Percentiles rank a stretch among this genome's conserved stretches.
These are phyloP conservation scores for Corylus heterophylla DNA, from an alignment of 306 rosid genomes.

Conservation along the genomic window DNA sequence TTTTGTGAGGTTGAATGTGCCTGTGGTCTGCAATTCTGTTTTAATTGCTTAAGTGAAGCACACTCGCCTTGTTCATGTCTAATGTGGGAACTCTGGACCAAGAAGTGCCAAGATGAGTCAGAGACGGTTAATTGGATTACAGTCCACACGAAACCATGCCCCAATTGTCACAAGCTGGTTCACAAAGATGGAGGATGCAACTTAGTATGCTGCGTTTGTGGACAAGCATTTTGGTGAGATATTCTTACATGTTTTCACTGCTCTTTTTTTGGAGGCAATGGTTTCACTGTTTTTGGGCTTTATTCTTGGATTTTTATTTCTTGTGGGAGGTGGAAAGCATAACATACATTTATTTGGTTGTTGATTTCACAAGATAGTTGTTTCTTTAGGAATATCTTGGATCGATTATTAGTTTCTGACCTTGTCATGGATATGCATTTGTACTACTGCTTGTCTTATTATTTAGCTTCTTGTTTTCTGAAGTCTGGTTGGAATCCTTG, in stretches of 20 bases:
- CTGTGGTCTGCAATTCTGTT: constrained; percentile 41
- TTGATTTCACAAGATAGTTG: neutral
- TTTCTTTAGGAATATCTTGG: neutral
- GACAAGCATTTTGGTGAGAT: constrained; percentile 44
- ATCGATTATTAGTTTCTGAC: neutral
- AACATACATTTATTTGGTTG: neutral
- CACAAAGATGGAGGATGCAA: constrained; percentile 51
- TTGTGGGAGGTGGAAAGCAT: neutral
- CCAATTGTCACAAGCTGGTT: constrained; percentile 39
- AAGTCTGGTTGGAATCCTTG: neutral
- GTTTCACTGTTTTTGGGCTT: neutral
- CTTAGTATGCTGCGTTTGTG: constrained; percentile 35
- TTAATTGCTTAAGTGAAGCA: constrained; percentile 34
- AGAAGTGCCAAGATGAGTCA: constrained; percentile 40
- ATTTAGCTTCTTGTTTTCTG: neutral
- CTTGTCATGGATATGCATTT: neutral
- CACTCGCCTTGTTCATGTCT: constrained; percentile 48
- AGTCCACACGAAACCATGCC: constrained; percentile 41
- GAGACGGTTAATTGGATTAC: constrained; percentile 38
- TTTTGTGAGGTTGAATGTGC: constrained; percentile 45
- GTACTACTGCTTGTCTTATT: neutral
- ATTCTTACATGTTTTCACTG: neutral
- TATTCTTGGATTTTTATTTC: neutral
- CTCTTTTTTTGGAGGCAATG: neutral
- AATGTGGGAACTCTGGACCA: constrained; percentile 40